These are phyloP conservation scores for Boletus subcaerulescens DNA, from an alignment of 768 basidiomycete genomes.

Conservation along the genomic window DNA sequence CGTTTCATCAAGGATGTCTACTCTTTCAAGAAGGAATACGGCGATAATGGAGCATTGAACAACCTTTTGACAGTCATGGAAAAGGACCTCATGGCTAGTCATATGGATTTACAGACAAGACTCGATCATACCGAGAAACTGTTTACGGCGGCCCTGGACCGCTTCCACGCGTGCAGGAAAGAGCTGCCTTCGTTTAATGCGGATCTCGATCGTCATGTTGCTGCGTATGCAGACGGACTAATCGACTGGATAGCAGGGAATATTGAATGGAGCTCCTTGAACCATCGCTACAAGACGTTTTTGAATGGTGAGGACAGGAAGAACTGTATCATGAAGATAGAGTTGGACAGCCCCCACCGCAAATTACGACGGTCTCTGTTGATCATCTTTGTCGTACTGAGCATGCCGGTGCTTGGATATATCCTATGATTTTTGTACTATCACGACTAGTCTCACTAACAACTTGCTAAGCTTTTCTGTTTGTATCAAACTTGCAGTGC, in stretches of 20 bases:
- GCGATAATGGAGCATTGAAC: slow-evolving; percentile 28
- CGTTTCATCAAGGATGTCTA: slow-evolving; percentile 22
- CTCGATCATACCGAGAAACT: slow-evolving; percentile 19
- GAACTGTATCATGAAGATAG: slow-evolving; percentile 19
- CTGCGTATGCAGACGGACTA: slow-evolving; percentile 26
- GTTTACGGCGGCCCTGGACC: slow-evolving; percentile 20
- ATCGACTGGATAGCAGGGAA: slow-evolving; percentile 26
- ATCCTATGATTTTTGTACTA: background rate
- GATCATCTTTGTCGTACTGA: slow-evolving; percentile 6
- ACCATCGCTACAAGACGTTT: slow-evolving; percentile 27
- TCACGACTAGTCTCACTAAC: background rate
- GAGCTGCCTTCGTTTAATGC: slow-evolving; percentile 16
- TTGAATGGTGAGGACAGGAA: slow-evolving; percentile 19
- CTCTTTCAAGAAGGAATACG: slow-evolving; percentile 30
- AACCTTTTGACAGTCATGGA: slow-evolving; percentile 28
- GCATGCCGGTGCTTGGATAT: slow-evolving; percentile 4
- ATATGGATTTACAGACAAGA: slow-evolving; percentile 25
- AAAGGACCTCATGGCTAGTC: slow-evolving; percentile 22
- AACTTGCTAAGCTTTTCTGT: background rate
- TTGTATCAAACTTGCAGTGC: background rate
- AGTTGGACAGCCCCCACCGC: slow-evolving; percentile 1
- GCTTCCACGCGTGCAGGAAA: slow-evolving; percentile 21
- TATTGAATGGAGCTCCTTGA: slow-evolving; percentile 28
- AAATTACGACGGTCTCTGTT: slow-evolving; percentile 1
- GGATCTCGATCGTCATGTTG: slow-evolving; percentile 16